These are phyloP conservation scores for Hymenoscyphus occultus DNA, from an alignment of 2,329 filamentous ascomycete species.

Conservation along the genomic window DNA sequence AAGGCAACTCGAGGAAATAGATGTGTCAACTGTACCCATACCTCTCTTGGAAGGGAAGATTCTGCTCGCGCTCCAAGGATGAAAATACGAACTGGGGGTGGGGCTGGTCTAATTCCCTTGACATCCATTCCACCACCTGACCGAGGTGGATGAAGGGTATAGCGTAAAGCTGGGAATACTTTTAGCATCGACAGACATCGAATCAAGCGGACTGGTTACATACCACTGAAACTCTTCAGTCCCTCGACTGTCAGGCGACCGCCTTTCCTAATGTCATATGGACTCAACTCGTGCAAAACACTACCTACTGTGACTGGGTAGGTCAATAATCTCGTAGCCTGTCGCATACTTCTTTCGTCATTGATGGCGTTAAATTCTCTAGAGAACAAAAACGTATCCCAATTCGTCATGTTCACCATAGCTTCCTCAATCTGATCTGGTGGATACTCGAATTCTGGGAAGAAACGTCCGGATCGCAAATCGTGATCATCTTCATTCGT, in stretches of 20 bases:
- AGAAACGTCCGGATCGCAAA: slow-evolving; percentile 82
- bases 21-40: slow-evolving; percentile 91
- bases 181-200: slow-evolving; percentile 16
- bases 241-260: slow-evolving; percentile 82
- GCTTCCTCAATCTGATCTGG: slow-evolving; percentile 88
- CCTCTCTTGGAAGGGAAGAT: slow-evolving; percentile 87
- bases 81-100: slow-evolving; percentile 88
- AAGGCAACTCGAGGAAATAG: slow-evolving; percentile 91
- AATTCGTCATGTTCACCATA: slow-evolving; percentile 95
- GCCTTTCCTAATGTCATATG: slow-evolving; percentile 75
- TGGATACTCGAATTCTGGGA: slow-evolving; percentile 91
- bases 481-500: slow-evolving; percentile 99
- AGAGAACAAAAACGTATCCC: slow-evolving; percentile 95
- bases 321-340: slow-evolving; percentile 88
- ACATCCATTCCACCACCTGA: slow-evolving; percentile 71
- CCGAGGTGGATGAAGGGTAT: slow-evolving; percentile 85
- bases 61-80: slow-evolving; percentile 95
- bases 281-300: slow-evolving; percentile 89
- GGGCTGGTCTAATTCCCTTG: slow-evolving; percentile 76
- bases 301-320: slow-evolving; percentile 92
- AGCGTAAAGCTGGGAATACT: slow-evolving; percentile 68
- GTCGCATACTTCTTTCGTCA: slow-evolving; percentile 83
- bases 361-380: slow-evolving; percentile 89
- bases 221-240: slow-evolving; percentile 89
- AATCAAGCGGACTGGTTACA: slow-evolving; percentile 35